Conservation (phyloP, 305 asterid genomes). For the Fraxinus ornus region DNA sequence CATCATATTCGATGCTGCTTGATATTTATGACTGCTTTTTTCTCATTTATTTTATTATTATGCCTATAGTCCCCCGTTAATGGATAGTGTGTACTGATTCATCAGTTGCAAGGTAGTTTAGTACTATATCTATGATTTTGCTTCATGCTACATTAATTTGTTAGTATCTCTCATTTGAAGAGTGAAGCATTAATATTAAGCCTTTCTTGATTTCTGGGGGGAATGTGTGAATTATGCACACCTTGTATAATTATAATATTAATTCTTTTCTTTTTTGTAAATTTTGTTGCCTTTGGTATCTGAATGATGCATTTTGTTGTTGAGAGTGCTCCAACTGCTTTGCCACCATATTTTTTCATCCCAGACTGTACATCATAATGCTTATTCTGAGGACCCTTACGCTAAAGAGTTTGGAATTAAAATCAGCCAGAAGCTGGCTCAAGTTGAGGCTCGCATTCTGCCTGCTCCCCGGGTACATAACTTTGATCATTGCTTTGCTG, state of each 20-base stretch:
- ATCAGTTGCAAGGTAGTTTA: not conserved
- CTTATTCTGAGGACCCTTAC: conserved; percentile 71
- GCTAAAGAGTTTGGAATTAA: conserved; percentile 87
- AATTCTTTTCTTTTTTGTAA: not conserved
- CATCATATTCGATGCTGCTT: not conserved
- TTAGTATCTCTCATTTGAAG: not conserved
- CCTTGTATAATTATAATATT: not conserved
- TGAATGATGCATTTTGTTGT: not conserved
- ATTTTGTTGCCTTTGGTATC: not conserved
- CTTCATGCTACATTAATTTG: not conserved
- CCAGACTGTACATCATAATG: conserved; percentile 80
- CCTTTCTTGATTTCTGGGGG: not conserved
- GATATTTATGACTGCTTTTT: not conserved
- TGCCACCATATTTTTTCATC: not conserved
- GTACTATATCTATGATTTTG: not conserved
- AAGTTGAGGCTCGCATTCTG: conserved; percentile 92
- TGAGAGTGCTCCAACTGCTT: conserved; percentile 8
- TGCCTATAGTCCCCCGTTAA: not conserved
- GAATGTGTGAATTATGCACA: not conserved
- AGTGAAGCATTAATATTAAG: not conserved
- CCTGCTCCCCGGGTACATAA: conserved; percentile 85
- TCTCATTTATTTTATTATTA: not conserved
- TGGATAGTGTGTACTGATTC: not conserved
- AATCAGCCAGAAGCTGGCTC: conserved; percentile 77
- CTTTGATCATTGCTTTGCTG: not conserved